Evolutionary conservation across 495 filamentous ascomycete species (phyloP).

Genomic region (Aspergillus bertholletiae): DNA sequence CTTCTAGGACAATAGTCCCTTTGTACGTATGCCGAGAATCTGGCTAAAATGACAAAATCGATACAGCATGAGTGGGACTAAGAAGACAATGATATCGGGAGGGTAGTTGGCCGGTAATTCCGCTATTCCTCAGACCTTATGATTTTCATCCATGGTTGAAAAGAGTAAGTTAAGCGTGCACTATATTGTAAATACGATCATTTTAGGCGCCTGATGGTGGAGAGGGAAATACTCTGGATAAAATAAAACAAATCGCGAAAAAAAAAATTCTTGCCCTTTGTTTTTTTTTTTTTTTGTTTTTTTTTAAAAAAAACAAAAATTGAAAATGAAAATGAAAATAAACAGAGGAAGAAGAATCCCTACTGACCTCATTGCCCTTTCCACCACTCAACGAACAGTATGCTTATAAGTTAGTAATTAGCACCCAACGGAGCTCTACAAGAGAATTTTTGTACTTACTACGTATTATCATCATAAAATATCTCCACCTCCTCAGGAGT

Average conservation of each 20-base stretch:
- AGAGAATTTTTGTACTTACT: no score
- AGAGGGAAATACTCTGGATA: not conserved
- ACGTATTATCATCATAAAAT: not conserved
- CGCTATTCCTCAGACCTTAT: not conserved
- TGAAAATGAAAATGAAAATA: no score
- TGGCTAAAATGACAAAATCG: not conserved
- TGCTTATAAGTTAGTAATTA: not conserved
- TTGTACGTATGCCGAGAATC: not conserved
- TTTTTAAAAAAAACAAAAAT: not conserved
- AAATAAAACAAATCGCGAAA: no score
- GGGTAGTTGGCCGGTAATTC: not conserved
- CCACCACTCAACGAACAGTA: no score
- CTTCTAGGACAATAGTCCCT: not conserved
- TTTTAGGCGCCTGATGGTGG: not conserved
- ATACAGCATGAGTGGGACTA: not conserved
- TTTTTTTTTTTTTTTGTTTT: conserved; percentile 1
- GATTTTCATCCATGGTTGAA: not conserved
- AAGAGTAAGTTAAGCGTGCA: not conserved
- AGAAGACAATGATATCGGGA: not conserved
- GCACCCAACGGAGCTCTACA: no score
- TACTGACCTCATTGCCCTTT: no score
- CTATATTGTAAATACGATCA: not conserved
- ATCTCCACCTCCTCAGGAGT: not conserved
- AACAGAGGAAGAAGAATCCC: no score
- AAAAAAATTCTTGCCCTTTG: no score